A percentile compares a stretch with the other conserved stretches of the same genome.
Evolutionary conservation across 441 rosid species (phyloP).

Genomic region (Kokia cookei): DNA sequence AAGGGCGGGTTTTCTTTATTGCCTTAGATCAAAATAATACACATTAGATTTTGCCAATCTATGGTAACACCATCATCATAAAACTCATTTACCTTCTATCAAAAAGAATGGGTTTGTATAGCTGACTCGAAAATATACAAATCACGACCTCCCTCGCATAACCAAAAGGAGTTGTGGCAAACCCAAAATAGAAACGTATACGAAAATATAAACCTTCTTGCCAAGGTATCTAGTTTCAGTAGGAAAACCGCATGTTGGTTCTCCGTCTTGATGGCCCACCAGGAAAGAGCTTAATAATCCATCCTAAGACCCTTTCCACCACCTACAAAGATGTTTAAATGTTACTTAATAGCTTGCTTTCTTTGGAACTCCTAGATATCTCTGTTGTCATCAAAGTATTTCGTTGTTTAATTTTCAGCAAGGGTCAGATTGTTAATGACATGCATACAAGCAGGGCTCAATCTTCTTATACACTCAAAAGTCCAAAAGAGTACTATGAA

Average conservation of each 20-base stretch:
- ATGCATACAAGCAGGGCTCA: not conserved
- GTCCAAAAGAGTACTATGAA: not conserved
- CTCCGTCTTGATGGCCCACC: slow-evolving; percentile 90
- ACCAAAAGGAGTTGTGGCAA: slow-evolving; percentile 7
- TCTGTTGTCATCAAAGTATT: not conserved
- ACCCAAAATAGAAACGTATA: not conserved
- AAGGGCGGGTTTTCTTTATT: slow-evolving; percentile 17
- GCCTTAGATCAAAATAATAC: slow-evolving; percentile 17
- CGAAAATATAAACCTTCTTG: not conserved
- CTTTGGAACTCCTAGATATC: not conserved
- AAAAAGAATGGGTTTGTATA: slow-evolving; percentile 37
- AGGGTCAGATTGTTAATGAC: not conserved
- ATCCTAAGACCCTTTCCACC: slow-evolving; percentile 95
- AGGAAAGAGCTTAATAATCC: slow-evolving; percentile 97
- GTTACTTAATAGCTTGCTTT: not conserved
- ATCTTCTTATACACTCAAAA: not conserved
- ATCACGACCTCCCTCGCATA: slow-evolving; percentile 20
- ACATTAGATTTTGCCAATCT: slow-evolving; percentile 12
- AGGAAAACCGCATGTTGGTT: slow-evolving; percentile 75
- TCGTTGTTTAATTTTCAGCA: not conserved
- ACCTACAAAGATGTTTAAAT: slow-evolving; percentile 39
- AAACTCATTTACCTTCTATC: slow-evolving; percentile 15
- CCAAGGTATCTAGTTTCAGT: slow-evolving; percentile 3
- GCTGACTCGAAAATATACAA: slow-evolving; percentile 41
- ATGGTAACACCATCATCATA: slow-evolving; percentile 9